Conservation (phyloP, 352 stramenopile species). For the Globisporangium parvum region DNA sequence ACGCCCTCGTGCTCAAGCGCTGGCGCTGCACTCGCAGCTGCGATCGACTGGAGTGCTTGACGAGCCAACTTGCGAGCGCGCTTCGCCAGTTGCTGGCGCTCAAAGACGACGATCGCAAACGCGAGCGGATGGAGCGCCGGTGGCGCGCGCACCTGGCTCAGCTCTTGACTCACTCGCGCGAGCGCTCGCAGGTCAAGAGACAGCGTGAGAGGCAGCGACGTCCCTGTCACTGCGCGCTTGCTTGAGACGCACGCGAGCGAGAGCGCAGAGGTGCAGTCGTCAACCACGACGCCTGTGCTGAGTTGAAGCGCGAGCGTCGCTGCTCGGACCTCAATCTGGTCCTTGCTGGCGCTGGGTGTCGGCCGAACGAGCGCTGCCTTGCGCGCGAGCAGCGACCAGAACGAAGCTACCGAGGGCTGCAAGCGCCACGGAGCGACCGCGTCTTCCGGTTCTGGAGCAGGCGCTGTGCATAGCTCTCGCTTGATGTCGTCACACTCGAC, state of each 20-base stretch:
- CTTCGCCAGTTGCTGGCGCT: background rate
- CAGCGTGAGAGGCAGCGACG: background rate
- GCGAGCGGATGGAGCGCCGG: conserved; percentile 4
- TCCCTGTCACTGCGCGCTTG: background rate
- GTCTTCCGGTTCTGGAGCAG: background rate
- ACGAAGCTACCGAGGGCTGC: too few species aligned
- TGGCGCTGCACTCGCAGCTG: background rate
- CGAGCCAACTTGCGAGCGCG: background rate
- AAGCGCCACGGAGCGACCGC: too few species aligned
- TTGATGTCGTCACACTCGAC: background rate
- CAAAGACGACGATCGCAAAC: conserved; percentile 1
- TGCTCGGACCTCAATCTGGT: background rate
- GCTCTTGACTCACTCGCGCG: background rate
- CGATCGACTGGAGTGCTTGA: background rate
- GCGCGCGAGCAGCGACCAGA: background rate
- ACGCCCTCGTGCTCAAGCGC: background rate
- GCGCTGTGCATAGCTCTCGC: too few species aligned
- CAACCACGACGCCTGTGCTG: background rate
- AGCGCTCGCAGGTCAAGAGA: background rate
- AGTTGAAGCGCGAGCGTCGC: background rate
- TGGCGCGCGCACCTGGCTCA: background rate
- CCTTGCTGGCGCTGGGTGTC: background rate
- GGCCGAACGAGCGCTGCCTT: background rate
- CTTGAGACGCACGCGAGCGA: too few species aligned
- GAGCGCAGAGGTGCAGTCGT: too few species aligned